phyloP scores from a whole-genome alignment of 2,329 filamentous ascomycete species.

The Ascochyta viciae-villosae region DNA sequence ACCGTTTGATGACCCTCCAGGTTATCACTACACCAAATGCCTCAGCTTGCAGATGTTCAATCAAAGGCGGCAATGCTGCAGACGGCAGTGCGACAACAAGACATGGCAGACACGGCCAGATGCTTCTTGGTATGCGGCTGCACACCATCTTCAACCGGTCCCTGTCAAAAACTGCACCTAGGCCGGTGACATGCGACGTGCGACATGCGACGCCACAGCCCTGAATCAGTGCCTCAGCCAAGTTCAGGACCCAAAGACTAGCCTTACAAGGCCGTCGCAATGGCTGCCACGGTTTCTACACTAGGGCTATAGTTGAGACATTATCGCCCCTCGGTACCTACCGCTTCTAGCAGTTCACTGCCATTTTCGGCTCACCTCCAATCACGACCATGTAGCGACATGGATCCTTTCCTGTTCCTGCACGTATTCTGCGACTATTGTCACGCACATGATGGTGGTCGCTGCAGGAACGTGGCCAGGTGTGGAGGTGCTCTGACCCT shows the following conservation, averaged over 20 bases:
- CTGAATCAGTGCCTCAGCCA: slow-evolving; percentile 16
- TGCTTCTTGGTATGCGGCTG: not conserved
- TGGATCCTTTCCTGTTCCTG: slow-evolving; percentile 18
- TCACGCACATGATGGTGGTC: slow-evolving; percentile 30
- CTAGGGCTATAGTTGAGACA: slow-evolving; percentile 29
- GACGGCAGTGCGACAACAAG: not conserved
- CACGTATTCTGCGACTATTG: slow-evolving; percentile 28
- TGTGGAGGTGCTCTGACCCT: slow-evolving; percentile 17
- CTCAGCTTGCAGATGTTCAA: not conserved
- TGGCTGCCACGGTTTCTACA: slow-evolving; percentile 11
- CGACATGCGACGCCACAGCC: slow-evolving; percentile 25
- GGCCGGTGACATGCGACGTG: slow-evolving; percentile 26
- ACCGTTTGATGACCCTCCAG: slow-evolving; percentile 11
- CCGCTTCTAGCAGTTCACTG: slow-evolving; percentile 14
- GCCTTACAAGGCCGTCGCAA: slow-evolving; percentile 18
- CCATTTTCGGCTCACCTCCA: slow-evolving; percentile 15
- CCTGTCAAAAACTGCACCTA: slow-evolving; percentile 23
- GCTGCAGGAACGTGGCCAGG: slow-evolving; percentile 29
- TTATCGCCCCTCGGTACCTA: slow-evolving; percentile 26
- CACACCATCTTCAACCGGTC: slow-evolving; percentile 8
- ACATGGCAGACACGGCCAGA: not conserved
- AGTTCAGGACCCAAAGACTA: slow-evolving; percentile 18
- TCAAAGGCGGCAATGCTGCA: not conserved
- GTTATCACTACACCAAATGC: slow-evolving; percentile 7
- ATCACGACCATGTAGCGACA: slow-evolving; percentile 16